Percentiles rank a stretch among this genome's conserved stretches.
phyloP scores from a whole-genome alignment of 1,139 yeast species.

The Torulaspora globosa region DNA sequence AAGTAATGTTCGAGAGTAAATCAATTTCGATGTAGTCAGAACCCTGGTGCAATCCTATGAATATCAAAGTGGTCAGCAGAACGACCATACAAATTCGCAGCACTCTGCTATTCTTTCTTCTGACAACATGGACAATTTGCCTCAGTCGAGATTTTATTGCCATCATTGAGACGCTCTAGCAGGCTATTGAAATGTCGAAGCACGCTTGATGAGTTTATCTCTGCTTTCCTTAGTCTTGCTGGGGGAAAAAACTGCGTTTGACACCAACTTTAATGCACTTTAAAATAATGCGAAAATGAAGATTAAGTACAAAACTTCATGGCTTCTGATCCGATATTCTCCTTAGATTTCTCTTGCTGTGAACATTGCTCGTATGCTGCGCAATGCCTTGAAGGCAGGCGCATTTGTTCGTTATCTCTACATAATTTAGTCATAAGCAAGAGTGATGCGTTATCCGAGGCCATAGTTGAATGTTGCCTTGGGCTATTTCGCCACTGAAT shows the following conservation, averaged over 20 bases:
- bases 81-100: slow-evolving; percentile 3
- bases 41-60: slow-evolving; percentile 7
- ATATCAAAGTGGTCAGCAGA: slow-evolving; percentile 2
- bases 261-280: neutral
- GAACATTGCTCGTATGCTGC: neutral
- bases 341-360: no score
- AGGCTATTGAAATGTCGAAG: neutral
- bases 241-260: neutral
- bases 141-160: slow-evolving; percentile 5
- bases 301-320: no score
- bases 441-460: neutral
- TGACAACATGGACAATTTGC: slow-evolving; percentile 5
- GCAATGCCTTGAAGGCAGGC: neutral
- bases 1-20: slow-evolving; percentile 1
- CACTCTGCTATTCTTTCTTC: slow-evolving; percentile 10
- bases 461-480: no score
- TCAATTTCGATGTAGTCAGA: slow-evolving; percentile 9
- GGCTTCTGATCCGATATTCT: no score
- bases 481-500: no score
- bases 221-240: neutral
- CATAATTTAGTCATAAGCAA: neutral
- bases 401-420: neutral
- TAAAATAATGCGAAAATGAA: no score
- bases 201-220: neutral
- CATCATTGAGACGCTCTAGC: neutral